Conservation (phyloP, 2,329 filamentous ascomycete genomes). For the Phyllosticta capitalensis region DNA sequence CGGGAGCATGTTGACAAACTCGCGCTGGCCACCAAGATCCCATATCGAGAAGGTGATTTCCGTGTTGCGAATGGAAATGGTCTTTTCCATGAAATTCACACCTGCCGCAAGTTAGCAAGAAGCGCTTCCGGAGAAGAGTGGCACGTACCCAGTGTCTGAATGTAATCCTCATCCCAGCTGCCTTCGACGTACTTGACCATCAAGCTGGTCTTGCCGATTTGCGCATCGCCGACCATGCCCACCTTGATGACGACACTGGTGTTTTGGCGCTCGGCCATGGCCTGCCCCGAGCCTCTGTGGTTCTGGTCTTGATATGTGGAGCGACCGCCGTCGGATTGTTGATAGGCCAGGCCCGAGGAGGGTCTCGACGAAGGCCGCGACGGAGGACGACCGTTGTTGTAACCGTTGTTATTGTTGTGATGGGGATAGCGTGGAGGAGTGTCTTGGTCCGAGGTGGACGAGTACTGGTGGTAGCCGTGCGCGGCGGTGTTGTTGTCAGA, state of each 20-base stretch:
- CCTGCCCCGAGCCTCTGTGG: conserved; percentile 31
- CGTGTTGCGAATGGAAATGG: conserved; percentile 96
- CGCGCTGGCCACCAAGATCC: conserved; percentile 94
- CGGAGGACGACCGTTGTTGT: conserved; percentile 21
- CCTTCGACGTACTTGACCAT: conserved; percentile 99
- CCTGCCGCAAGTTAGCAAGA: conserved; percentile 38
- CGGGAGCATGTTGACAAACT: conserved; percentile 99
- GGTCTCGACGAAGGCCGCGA: conserved; percentile 32
- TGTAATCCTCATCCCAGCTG: conserved; percentile 99
- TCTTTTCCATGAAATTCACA: conserved; percentile 99
- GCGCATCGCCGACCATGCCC: conserved; percentile 97
- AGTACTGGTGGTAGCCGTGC: conserved; percentile 28
- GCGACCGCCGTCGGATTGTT: conserved; percentile 33
- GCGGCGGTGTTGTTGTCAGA: conserved; percentile 21
- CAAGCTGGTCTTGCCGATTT: conserved; percentile 96
- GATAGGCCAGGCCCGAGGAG: conserved; percentile 42
- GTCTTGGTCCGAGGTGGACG: conserved; percentile 40
- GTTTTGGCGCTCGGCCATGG: conserved; percentile 35
- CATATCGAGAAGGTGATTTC: conserved; percentile 99
- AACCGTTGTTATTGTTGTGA: conserved; percentile 1
- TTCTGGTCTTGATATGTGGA: conserved; percentile 39
- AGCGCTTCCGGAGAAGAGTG: not conserved
- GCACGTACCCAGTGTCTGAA: conserved; percentile 73
- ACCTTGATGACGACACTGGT: conserved; percentile 92
- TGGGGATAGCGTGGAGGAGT: conserved; percentile 23